Conservation (phyloP, 768 basidiomycete genomes). For the Kondoa subrosea region DNA sequence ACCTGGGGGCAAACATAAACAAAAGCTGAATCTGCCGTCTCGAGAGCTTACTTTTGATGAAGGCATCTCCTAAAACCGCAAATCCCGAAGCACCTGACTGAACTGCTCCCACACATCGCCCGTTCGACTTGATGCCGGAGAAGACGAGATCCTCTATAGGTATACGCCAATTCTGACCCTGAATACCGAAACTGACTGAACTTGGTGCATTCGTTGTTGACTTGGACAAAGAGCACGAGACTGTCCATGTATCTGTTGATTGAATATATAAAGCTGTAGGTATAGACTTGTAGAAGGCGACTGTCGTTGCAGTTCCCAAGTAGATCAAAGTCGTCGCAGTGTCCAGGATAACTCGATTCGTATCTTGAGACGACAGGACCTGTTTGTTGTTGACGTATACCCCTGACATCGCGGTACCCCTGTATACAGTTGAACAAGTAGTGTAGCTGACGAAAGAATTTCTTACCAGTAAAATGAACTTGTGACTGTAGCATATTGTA, state of each 20-base stretch:
- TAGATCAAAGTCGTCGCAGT: conserved; percentile 1
- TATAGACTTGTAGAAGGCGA: not conserved
- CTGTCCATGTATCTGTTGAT: not conserved
- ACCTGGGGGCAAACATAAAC: not conserved
- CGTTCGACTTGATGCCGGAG: not conserved
- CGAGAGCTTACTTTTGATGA: conserved; percentile 6
- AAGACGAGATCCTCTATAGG: not conserved
- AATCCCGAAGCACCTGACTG: not conserved
- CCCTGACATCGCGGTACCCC: not conserved
- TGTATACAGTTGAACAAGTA: not conserved
- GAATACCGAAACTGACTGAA: not conserved
- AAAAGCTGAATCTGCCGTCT: not conserved
- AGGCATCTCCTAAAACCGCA: conserved; percentile 4
- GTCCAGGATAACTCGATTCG: conserved; percentile 3
- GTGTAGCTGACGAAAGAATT: not conserved
- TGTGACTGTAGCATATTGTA: not conserved
- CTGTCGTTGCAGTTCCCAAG: not conserved
- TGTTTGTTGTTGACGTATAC: not conserved
- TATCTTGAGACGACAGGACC: not conserved
- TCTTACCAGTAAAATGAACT: conserved; percentile 5
- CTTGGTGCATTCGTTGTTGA: not conserved
- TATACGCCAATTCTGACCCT: not conserved
- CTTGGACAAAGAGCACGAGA: not conserved
- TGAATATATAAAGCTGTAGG: not conserved
- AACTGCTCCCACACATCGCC: not conserved